Evolutionary conservation across 2,329 filamentous ascomycete species (phyloP), one percentile per base, ranked within the genome.

Genomic region (Cercospora sp.): DNA sequence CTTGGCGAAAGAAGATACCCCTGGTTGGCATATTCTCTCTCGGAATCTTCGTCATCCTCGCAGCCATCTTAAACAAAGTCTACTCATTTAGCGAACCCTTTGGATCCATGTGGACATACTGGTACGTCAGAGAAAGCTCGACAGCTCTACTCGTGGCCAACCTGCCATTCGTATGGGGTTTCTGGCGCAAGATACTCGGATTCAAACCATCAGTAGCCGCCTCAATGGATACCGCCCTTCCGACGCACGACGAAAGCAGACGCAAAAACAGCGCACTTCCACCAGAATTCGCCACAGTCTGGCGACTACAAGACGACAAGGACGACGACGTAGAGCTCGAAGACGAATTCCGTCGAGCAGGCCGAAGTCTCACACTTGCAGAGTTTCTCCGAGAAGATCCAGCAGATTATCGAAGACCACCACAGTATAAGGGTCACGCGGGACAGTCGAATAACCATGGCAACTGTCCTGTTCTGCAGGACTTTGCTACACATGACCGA

Each of bases 71-170:
- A 16, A 89, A 88, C 78, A 87, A 88, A 68, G 86, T 87, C 73
- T 88, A 87, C 77, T 87, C 85, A 55, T 88, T 89, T 68, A 83
- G 79, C 16, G 77, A 86, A 20, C 85, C 85, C 0, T 88, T 87
- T 74, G 85, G 84, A 2, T 79, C 80, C 13, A 77, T 84, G 42
- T 89, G 87, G 80, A 83, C 87, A 0, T 84, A 84, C 71, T 89
- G 87, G 87, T 87, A 88, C 70, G 83, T 87, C 8, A 83, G 86
- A 30, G 87, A 89, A 74, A 83, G 84, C 12, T 86, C 84, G 55
- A 87, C 87, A 0, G 86, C 87, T 5, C 81, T 89, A 48, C 82
- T 88, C 60, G 87, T 89, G 16, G 83, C 86, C 30, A 89, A 89
- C 68, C 80, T 89, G 5, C 87, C 87, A 0, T 84, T 88, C 60